Percentiles rank a stretch among this genome's conserved stretches.
Evolutionary conservation across 345 rosid genomes (phyloP).

Genomic region (Eucalyptus guilfoylei): DNA sequence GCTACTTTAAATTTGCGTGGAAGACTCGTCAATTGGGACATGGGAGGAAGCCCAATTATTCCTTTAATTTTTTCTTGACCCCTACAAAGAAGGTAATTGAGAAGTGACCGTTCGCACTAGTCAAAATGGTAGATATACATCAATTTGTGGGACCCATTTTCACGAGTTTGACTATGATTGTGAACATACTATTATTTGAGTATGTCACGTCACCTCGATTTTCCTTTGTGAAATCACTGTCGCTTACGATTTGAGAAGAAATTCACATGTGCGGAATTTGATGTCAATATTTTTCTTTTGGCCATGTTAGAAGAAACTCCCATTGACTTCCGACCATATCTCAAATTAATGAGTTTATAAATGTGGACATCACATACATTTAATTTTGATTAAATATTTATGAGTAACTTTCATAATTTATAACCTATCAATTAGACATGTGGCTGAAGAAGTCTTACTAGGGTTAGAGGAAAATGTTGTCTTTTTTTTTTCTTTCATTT

Average conservation of each 20-base stretch:
- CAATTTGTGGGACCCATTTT: not conserved
- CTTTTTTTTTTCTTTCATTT: too few species aligned
- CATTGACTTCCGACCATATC: not conserved
- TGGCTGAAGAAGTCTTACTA: not conserved
- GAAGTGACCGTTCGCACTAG: too few species aligned
- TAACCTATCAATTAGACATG: not conserved
- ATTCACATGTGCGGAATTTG: not conserved
- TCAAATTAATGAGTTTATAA: not conserved
- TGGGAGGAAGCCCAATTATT: not conserved
- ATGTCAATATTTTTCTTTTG: too few species aligned
- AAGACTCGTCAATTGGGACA: too few species aligned
- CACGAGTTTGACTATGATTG: not conserved
- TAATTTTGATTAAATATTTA: not conserved
- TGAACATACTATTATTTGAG: not conserved
- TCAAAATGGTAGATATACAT: not conserved
- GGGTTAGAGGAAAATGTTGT: not conserved
- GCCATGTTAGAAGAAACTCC: not conserved
- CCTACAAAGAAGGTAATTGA: too few species aligned
- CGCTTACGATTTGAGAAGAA: not conserved
- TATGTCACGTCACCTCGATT: not conserved
- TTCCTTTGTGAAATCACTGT: not conserved
- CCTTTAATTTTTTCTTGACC: not conserved
- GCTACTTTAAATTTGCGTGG: not conserved
- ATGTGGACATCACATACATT: not conserved
- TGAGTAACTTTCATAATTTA: not conserved